Percentiles rank a stretch among this genome's conserved stretches.
phyloP scores from a whole-genome alignment of 495 filamentous ascomycete genomes.

The Stereocaulon alpinum region DNA sequence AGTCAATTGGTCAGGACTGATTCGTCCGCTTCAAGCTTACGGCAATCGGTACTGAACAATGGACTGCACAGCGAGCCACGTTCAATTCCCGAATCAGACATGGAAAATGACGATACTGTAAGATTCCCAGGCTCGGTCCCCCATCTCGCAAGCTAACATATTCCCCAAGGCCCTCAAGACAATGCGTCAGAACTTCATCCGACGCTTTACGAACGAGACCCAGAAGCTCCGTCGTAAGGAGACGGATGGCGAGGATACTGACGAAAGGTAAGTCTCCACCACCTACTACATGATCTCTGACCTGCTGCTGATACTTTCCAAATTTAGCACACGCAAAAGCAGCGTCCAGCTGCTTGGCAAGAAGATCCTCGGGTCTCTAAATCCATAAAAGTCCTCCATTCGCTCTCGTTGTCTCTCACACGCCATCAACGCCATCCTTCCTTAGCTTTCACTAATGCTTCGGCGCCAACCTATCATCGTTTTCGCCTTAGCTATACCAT shows the following conservation, averaged over 20 bases:
- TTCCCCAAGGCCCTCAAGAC: slow-evolving; percentile 5
- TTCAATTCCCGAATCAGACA: slow-evolving; percentile 15
- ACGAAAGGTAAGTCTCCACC: slow-evolving; percentile 28
- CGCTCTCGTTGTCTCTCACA: background rate
- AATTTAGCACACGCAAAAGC: slow-evolving; percentile 28
- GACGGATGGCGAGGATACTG: slow-evolving; percentile 26
- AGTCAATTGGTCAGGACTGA: slow-evolving; percentile 16
- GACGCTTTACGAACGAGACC: slow-evolving; percentile 19
- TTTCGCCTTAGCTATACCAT: background rate
- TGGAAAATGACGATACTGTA: slow-evolving; percentile 12
- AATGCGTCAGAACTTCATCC: slow-evolving; percentile 22
- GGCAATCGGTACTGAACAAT: background rate
- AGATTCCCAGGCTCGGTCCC: background rate
- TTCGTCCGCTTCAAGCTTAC: slow-evolving; percentile 19
- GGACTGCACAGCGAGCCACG: slow-evolving; percentile 7
- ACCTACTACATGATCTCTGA: background rate
- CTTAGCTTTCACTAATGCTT: no score
- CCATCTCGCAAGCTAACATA: no score
- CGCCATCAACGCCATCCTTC: background rate
- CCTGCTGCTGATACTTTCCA: background rate
- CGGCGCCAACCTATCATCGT: background rate
- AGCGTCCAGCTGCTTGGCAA: slow-evolving; percentile 36
- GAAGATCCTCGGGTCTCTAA: slow-evolving; percentile 29
- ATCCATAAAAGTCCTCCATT: slow-evolving; percentile 4
- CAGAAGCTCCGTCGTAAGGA: slow-evolving; percentile 14